Base-by-base conservation (phyloP, 2,329 filamentous ascomycete genomes). In the Anthostomella pinea region DNA sequence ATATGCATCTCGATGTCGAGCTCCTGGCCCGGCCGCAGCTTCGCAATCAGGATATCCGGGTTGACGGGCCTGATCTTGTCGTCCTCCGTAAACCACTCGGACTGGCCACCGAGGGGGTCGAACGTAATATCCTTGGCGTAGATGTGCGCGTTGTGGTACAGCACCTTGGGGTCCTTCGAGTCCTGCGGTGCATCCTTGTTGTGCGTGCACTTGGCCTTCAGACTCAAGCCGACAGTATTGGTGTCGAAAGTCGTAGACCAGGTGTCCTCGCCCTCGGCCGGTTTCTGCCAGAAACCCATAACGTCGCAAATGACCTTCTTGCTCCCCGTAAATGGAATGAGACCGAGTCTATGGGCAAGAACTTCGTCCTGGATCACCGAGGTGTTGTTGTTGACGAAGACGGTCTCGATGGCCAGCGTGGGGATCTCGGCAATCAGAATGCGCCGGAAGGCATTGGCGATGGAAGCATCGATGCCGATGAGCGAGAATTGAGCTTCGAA, bases 351-450 rank as follows among this genome's bases (percentile, higher is more conserved):
- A 62, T 93, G 87, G 11, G 90, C 84, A 33, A 98, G 81, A 4
- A 98, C 91, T 70, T 98, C 93, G 60, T 98, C 93, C 63, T 97
- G 91, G 56, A 98, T 93, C 22, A 98, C 89, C 5, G 88, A 95
- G 33, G 91, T 97, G 72, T 98, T 98, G 72, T 96, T 94, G 61
- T 87, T 79, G 48, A 97, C 82, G 68, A 85, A 98, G 60, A 95
- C 87, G 46, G 81, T 83, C 72, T 98, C 93, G 56, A 98, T 90
- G 51, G 94, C 93, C 29, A 98, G 77, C 2, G 89, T 93, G 13
- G 91, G 89, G 35, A 98, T 86, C 70, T 98, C 94, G 51, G 91
- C 79, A 63, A 98, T 85, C 56, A 97, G 77, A 55, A 97, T 97
- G 54, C 93, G 88, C 43, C 93, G 89, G 72, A 97, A 95, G 58